Evolutionary conservation across 1,284 basidiomycete genomes (phyloP).

Genomic region (Garcileccinum viscosum): DNA sequence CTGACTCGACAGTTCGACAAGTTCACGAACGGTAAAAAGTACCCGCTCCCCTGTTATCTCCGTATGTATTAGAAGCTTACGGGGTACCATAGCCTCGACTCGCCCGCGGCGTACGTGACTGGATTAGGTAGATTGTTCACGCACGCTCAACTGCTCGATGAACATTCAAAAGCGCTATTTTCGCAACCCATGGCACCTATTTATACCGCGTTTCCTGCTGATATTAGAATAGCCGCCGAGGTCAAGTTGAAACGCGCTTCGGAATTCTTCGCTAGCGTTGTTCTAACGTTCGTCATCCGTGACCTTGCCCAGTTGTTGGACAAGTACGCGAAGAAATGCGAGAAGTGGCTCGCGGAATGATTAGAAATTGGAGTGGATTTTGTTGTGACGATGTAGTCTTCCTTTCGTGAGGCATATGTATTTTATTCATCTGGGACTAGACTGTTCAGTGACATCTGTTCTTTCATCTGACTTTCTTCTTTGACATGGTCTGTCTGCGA

Average conservation of each 20-base stretch:
- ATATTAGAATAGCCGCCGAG: slow-evolving; percentile 73
- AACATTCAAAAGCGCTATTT: slow-evolving; percentile 81
- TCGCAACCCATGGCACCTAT: slow-evolving; percentile 67
- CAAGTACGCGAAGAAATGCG: slow-evolving; percentile 90
- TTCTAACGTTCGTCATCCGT: slow-evolving; percentile 90
- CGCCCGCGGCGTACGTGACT: slow-evolving; percentile 85
- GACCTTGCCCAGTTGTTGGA: slow-evolving; percentile 86
- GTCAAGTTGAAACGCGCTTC: slow-evolving; percentile 78
- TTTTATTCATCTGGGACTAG: slow-evolving; percentile 48
- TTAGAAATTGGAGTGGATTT: slow-evolving; percentile 32
- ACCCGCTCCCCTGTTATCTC: slow-evolving; percentile 39
- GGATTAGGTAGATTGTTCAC: slow-evolving; percentile 79
- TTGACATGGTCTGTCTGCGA: slow-evolving; percentile 19
- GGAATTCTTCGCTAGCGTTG: slow-evolving; percentile 90
- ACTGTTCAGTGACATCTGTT: slow-evolving; percentile 39
- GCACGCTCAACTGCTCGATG: slow-evolving; percentile 83
- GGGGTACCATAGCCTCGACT: slow-evolving; percentile 71
- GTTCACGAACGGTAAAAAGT: slow-evolving; percentile 92
- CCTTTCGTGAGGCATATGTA: slow-evolving; percentile 42
- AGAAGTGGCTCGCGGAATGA: slow-evolving; percentile 85
- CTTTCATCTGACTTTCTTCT: slow-evolving; percentile 30
- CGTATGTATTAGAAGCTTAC: slow-evolving; percentile 17
- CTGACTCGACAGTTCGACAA: slow-evolving; percentile 86
- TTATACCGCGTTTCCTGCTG: slow-evolving; percentile 73
- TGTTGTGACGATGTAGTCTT: slow-evolving; percentile 36